phyloP scores from a whole-genome alignment of 1,284 basidiomycete genomes.

The Trametes polyzona region DNA sequence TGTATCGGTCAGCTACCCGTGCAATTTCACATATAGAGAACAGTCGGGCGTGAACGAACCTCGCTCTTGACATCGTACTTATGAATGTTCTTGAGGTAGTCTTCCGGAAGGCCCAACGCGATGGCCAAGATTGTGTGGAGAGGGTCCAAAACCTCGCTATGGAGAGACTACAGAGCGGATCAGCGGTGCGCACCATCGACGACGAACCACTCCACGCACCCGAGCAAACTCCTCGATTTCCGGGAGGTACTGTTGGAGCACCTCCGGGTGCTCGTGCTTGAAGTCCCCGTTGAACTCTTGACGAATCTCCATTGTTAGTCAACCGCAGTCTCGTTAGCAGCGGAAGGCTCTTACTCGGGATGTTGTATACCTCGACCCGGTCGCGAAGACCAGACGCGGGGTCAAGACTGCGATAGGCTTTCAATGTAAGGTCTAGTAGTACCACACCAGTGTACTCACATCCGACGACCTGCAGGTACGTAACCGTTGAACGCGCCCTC shows the following conservation, averaged over 20 bases:
- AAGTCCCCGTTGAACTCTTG: conserved; percentile 48
- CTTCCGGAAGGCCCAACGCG: conserved; percentile 58
- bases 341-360: conserved; percentile 45
- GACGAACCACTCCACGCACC: conserved; percentile 13
- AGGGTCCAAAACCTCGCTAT: conserved; percentile 53
- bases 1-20: neutral
- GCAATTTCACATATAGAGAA: too few relatives aligned
- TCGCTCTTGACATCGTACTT: conserved; percentile 49
- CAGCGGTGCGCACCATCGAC: neutral
- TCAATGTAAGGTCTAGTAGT: too few relatives aligned
- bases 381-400: conserved; percentile 43
- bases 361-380: conserved; percentile 55
- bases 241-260: conserved; percentile 44
- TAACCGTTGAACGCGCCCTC: conserved; percentile 56
- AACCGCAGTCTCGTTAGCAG: neutral
- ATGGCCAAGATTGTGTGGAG: conserved; percentile 49
- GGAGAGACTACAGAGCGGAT: conserved; percentile 38
- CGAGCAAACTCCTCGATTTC: conserved; percentile 53
- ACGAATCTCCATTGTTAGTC: neutral
- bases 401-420: conserved; percentile 34
- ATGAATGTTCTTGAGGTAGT: conserved; percentile 56
- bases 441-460: too few relatives aligned
- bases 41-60: conserved; percentile 32
- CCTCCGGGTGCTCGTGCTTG: conserved; percentile 43
- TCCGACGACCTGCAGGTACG: conserved; percentile 48